Evolutionary conservation across 2,329 filamentous ascomycete species (phyloP).

Genomic region (Diplocarpon rosae): DNA sequence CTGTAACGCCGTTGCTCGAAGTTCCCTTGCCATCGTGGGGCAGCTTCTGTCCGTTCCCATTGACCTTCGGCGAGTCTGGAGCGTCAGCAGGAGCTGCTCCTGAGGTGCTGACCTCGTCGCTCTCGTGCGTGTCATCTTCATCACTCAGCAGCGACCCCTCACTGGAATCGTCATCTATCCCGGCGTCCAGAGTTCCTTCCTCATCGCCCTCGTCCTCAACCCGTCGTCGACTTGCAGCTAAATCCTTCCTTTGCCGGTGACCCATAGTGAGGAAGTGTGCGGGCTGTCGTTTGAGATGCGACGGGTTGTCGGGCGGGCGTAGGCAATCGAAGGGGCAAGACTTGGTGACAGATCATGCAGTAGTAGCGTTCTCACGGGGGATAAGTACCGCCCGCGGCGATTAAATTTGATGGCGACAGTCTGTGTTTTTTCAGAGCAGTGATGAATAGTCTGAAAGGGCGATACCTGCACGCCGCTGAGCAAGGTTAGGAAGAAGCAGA

Average conservation of each 20-base stretch:
- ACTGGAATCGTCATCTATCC: conserved; percentile 54
- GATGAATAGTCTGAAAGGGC: conserved; percentile 21
- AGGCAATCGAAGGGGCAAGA: conserved; percentile 22
- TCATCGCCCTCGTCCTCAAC: conserved; percentile 63
- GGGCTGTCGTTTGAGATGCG: conserved; percentile 24
- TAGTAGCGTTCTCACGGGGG: conserved; percentile 21
- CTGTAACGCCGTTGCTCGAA: conserved; percentile 22
- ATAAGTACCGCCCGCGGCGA: conserved; percentile 28
- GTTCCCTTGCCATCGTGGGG: conserved; percentile 22
- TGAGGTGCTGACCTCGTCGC: conserved; percentile 54
- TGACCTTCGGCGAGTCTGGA: conserved; percentile 20
- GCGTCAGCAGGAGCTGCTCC: conserved; percentile 43
- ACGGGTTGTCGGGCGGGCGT: conserved; percentile 26
- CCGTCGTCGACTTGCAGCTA: conserved; percentile 56
- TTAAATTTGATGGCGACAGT: conserved; percentile 17
- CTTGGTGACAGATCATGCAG: conserved; percentile 27
- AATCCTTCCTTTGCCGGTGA: conserved; percentile 48
- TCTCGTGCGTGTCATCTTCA: conserved; percentile 46
- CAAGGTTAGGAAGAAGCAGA: conserved; percentile 16
- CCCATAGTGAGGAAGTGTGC: conserved; percentile 33
- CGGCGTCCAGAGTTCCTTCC: conserved; percentile 43
- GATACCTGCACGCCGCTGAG: conserved; percentile 25
- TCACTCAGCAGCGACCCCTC: conserved; percentile 53
- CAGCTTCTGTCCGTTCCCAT: conserved; percentile 28
- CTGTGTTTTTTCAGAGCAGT: conserved; percentile 9